Evolutionary conservation across 306 rosid genomes (phyloP).

Genomic region (Luffa aegyptiaca): DNA sequence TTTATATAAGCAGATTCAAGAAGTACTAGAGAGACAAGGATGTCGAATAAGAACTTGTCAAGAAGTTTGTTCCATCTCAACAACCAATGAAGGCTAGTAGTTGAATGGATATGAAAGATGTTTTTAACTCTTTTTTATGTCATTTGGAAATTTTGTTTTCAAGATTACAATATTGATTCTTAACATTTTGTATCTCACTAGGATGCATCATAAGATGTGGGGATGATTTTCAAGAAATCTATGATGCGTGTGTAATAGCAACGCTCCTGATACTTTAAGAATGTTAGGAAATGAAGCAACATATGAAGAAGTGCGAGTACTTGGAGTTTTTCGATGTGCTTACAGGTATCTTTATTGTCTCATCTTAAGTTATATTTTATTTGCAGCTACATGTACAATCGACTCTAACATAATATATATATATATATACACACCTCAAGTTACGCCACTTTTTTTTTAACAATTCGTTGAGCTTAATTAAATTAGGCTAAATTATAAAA

Average conservation of each 20-base stretch:
- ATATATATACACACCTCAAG: too few relatives aligned
- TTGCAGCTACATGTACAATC: too few relatives aligned
- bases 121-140: background rate
- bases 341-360: conserved; percentile 53
- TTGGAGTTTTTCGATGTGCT: conserved; percentile 81
- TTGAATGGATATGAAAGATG: background rate
- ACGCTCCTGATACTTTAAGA: conserved; percentile 73
- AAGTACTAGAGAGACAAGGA: conserved; percentile 49
- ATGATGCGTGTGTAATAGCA: conserved; percentile 55
- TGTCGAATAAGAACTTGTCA: conserved; percentile 37
- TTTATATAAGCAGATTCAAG: conserved; percentile 36
- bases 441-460: too few relatives aligned
- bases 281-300: conserved; percentile 71
- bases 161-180: background rate
- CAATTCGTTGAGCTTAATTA: too few relatives aligned
- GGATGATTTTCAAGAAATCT: conserved; percentile 49
- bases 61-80: conserved; percentile 41
- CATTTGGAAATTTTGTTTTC: too few relatives aligned
- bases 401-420: too few relatives aligned
- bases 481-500: too few relatives aligned
- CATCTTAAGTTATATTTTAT: background rate
- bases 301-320: conserved; percentile 52
- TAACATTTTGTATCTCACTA: conserved; percentile 15
- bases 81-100: conserved; percentile 43
- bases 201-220: conserved; percentile 44